Evolutionary conservation across 805 yeast species (phyloP).

Genomic region (Naumovozyma baii): DNA sequence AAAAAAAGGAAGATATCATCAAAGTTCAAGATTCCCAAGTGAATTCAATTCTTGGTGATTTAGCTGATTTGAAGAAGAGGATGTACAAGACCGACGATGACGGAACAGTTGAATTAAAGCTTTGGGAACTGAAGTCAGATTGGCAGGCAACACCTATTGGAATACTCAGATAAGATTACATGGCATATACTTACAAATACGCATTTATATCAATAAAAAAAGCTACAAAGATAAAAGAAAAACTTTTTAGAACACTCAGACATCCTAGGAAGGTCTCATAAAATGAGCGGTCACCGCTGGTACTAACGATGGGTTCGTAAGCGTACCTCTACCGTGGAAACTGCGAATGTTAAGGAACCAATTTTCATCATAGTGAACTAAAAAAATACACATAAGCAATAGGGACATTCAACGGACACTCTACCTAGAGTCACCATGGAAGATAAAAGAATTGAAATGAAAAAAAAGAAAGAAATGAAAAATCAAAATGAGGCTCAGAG

Average conservation of each 20-base stretch:
- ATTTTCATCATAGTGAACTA: conserved; percentile 56
- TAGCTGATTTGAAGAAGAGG: conserved; percentile 24
- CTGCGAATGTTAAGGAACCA: conserved; percentile 79
- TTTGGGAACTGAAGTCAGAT: conserved; percentile 8
- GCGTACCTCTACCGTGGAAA: conserved; percentile 88
- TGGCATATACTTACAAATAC: too few relatives aligned
- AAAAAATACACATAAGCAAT: too few relatives aligned
- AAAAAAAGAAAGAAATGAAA: conserved; percentile 1
- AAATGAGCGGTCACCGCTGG: conserved; percentile 76
- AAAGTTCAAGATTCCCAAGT: not conserved
- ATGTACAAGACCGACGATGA: conserved; percentile 6
- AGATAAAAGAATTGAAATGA: not conserved
- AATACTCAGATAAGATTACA: not conserved
- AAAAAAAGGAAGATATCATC: not conserved
- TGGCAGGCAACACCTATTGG: conserved; percentile 37
- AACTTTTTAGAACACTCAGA: conserved; percentile 44
- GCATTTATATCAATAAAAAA: too few relatives aligned
- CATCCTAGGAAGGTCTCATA: conserved; percentile 80
- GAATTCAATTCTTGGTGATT: conserved; percentile 18
- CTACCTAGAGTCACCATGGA: too few relatives aligned
- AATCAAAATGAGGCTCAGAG: conserved; percentile 23
- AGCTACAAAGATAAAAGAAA: too few relatives aligned
- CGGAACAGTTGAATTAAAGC: too few relatives aligned
- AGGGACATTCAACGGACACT: not conserved
- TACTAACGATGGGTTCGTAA: conserved; percentile 64